Evolutionary conservation across 2,329 filamentous ascomycete species (phyloP), one percentile per base, ranked within the genome.

Genomic region (Ceratocystis harringtonii): DNA sequence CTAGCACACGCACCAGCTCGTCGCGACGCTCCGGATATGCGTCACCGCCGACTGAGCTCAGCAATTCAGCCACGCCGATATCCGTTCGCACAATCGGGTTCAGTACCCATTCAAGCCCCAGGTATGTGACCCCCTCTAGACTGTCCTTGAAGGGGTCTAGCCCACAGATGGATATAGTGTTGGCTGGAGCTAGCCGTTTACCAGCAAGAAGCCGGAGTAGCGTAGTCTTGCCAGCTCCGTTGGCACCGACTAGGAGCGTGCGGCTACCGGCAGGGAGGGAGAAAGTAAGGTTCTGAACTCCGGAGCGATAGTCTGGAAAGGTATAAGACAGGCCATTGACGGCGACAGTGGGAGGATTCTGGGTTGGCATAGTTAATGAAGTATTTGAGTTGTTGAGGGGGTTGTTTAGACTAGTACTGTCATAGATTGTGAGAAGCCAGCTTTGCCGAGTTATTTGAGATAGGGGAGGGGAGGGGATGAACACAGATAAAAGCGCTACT

Each of bases 201-300:
- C 94, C 94, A 19, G 92, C 90, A 68, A 99, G 85, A 57, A 99
- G 88, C 68, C 92, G 92, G 60, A 99, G 86, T 66, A 99, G 86
- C 0, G 94, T 99, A 7, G 94, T 97, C 78, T 99, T 99, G 70
- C 94, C 94, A 22, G 94, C 92, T 69, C 94, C 94, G 75, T 99
- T 99, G 74, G 94, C 92, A 71, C 94, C 94, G 72, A 97, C 95
- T 50, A 97, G 81, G 15, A 97, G 83, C 1, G 92, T 96, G 68
- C 94, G 88, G 67, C 89, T 94, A 66, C 88, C 85, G 0, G 90
- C 79, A 2, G 94, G 92, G 28, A 97, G 84, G 68, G 85, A 79
- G 65, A 99, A 82, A 30, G 78, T 80, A 71, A 99, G 82, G 74
- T 91, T 77, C 62, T 81, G 78, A 41, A 99, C 80, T 66, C 92